These are phyloP conservation scores for Elsinoe batatas DNA, from an alignment of 2,329 filamentous ascomycete genomes.

Conservation along the genomic window DNA sequence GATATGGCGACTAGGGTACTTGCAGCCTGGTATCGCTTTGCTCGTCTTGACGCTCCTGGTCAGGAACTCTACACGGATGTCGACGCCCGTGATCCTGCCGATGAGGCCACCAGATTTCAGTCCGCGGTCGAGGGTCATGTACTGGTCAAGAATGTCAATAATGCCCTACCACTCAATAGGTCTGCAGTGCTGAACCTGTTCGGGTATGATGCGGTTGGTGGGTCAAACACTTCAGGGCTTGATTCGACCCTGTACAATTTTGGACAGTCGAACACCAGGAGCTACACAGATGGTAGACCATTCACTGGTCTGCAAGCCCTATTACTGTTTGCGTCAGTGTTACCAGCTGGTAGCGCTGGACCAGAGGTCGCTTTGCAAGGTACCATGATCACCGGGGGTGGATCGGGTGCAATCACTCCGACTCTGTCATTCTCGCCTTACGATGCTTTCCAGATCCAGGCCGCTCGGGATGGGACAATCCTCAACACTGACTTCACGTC, in stretches of 20 bases:
- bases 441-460: slow-evolving; percentile 26
- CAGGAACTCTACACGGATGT: slow-evolving; percentile 26
- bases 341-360: slow-evolving; percentile 20
- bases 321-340: slow-evolving; percentile 26
- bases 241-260: slow-evolving; percentile 1
- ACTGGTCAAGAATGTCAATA: slow-evolving; percentile 51
- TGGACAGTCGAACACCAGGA: background rate
- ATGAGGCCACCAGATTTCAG: slow-evolving; percentile 42
- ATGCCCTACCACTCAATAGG: slow-evolving; percentile 43
- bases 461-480: slow-evolving; percentile 44
- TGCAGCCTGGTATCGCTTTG: slow-evolving; percentile 48
- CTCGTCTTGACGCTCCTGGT: slow-evolving; percentile 41
- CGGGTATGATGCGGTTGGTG: slow-evolving; percentile 46
- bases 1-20: slow-evolving; percentile 50
- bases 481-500: slow-evolving; percentile 51
- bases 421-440: slow-evolving; percentile 28
- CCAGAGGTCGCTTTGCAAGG: slow-evolving; percentile 20
- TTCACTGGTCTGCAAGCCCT: slow-evolving; percentile 14
- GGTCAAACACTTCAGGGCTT: slow-evolving; percentile 5
- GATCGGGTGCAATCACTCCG: slow-evolving; percentile 26
- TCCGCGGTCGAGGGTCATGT: slow-evolving; percentile 55
- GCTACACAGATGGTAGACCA: slow-evolving; percentile 10
- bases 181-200: slow-evolving; percentile 48
- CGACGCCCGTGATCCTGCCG: slow-evolving; percentile 45
- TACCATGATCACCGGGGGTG: slow-evolving; percentile 28